A percentile compares a stretch with the other conserved stretches of the same genome.
These are phyloP conservation scores for Aspergillus sp. DNA, from an alignment of 2,329 filamentous ascomycete species.

Conservation along the genomic window DNA sequence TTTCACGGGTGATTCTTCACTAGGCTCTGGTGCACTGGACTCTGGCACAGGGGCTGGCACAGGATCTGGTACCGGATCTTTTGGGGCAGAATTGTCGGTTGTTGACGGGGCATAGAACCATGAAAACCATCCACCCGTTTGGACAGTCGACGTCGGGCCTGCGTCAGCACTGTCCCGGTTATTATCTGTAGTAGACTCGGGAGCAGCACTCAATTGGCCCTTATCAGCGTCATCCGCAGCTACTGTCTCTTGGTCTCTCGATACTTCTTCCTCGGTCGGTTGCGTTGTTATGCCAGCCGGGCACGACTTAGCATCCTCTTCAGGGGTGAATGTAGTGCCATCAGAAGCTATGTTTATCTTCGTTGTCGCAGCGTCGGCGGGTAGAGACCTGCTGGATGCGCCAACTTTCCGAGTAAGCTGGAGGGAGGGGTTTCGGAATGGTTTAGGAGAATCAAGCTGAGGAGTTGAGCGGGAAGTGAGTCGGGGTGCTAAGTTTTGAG, in stretches of 20 bases:
- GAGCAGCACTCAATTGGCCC: slow-evolving; percentile 19
- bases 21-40: slow-evolving; percentile 6
- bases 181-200: slow-evolving; percentile 18
- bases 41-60: too few species aligned
- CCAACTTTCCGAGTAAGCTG: slow-evolving; percentile 46
- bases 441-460: slow-evolving; percentile 28
- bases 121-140: slow-evolving; percentile 38
- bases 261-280: slow-evolving; percentile 23
- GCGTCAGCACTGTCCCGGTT: slow-evolving; percentile 11
- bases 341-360: slow-evolving; percentile 49
- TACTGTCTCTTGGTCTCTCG: slow-evolving; percentile 14
- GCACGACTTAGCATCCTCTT: slow-evolving; percentile 24
- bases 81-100: slow-evolving; percentile 12
- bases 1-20: slow-evolving; percentile 13
- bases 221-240: slow-evolving; percentile 21
- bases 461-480: slow-evolving; percentile 35
- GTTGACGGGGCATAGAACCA: slow-evolving; percentile 39
- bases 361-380: slow-evolving; percentile 48
- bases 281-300: slow-evolving; percentile 15
- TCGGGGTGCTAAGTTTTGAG: slow-evolving; percentile 41
- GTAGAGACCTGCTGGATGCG: slow-evolving; percentile 47
- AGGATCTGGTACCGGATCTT: slow-evolving; percentile 12
- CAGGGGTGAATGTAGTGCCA: slow-evolving; percentile 36
- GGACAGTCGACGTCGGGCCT: slow-evolving; percentile 17
- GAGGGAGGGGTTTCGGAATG: slow-evolving; percentile 39